Conservation (phyloP, 2,329 filamentous ascomycete genomes). For the Trichoderma sp. region DNA sequence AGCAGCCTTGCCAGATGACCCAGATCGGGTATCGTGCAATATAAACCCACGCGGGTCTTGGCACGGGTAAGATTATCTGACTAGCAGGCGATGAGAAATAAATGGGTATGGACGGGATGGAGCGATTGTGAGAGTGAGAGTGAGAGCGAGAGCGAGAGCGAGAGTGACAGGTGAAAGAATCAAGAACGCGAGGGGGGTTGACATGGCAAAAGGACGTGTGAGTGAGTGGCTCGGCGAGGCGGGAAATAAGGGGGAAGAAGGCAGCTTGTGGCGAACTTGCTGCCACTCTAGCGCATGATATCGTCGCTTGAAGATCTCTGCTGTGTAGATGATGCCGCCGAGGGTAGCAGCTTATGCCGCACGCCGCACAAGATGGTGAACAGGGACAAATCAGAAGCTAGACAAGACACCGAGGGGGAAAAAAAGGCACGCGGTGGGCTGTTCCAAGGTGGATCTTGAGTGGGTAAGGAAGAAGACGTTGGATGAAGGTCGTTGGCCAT, state of each 20-base stretch:
- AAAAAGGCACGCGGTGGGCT: constrained; percentile 15
- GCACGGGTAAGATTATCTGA: neutral
- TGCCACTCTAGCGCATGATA: neutral
- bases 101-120: neutral
- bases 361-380: neutral
- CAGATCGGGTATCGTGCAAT: constrained; percentile 19
- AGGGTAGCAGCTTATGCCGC: neutral
- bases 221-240: neutral
- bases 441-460: constrained; percentile 9
- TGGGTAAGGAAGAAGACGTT: constrained; percentile 1
- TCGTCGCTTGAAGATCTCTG: neutral
- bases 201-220: neutral
- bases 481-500: constrained; percentile 10
- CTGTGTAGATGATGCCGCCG: neutral
- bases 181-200: neutral
- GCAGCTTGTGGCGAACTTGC: neutral
- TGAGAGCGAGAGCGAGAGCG: neutral
- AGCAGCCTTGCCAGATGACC: constrained; percentile 18
- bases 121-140: neutral
- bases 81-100: constrained; percentile 2
- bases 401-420: neutral
- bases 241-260: neutral
- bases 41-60: constrained; percentile 5
- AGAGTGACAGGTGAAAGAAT: no score
- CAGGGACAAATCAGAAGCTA: neutral